These are phyloP conservation scores for Fraxinus floribunda DNA, from an alignment of 305 asterid species.

Conservation along the genomic window DNA sequence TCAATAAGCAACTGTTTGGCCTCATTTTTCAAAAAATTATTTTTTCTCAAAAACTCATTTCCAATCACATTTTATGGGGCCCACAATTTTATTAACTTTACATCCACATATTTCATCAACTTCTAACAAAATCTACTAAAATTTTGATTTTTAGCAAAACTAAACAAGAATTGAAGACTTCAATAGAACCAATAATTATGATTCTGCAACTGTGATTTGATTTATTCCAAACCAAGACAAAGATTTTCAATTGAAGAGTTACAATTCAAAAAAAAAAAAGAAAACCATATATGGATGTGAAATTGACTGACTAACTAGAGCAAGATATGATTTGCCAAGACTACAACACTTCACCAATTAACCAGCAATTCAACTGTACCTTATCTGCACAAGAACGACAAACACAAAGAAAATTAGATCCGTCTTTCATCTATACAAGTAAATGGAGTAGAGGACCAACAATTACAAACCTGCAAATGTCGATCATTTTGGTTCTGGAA, in stretches of 20 bases:
- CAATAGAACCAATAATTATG: background rate
- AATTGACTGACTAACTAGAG: background rate
- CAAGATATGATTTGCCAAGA: background rate
- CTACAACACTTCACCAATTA: background rate
- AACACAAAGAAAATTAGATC: background rate
- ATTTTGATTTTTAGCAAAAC: background rate
- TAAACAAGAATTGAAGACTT: background rate
- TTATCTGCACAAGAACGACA: background rate
- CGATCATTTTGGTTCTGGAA: background rate
- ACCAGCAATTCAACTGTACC: background rate
- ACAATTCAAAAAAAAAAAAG: background rate
- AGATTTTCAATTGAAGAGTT: background rate
- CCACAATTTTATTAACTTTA: too few relatives aligned
- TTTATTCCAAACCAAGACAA: background rate
- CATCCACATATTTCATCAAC: too few relatives aligned
- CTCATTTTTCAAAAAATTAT: too few relatives aligned
- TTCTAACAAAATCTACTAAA: too few relatives aligned
- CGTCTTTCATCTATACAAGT: background rate
- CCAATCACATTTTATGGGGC: too few relatives aligned
- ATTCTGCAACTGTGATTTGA: background rate
- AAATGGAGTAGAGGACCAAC: background rate
- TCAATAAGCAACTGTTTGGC: too few relatives aligned
- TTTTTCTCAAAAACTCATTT: too few relatives aligned
- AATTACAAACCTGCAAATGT: constrained; percentile 9
- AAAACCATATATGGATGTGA: background rate